phyloP scores from a whole-genome alignment of 495 filamentous ascomycete species.

The Penicillium bovifimosum region DNA sequence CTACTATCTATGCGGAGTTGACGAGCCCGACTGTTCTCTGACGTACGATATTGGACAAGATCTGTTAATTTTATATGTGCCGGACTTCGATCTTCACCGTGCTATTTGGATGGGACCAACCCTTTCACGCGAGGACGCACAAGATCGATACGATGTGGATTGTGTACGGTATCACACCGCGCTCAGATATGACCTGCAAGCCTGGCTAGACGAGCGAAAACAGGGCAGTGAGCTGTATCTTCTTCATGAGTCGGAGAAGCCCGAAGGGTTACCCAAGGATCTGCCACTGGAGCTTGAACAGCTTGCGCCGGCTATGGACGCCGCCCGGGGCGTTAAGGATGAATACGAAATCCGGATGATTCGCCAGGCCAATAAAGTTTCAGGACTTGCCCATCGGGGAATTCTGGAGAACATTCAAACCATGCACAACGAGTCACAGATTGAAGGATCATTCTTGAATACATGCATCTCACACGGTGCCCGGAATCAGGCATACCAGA shows the following conservation, averaged over 20 bases:
- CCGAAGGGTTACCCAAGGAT: slow-evolving; percentile 49
- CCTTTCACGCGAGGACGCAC: slow-evolving; percentile 65
- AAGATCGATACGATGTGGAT: slow-evolving; percentile 71
- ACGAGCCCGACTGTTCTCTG: slow-evolving; percentile 73
- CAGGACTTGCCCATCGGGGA: slow-evolving; percentile 63
- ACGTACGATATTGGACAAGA: slow-evolving; percentile 72
- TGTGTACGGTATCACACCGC: slow-evolving; percentile 59
- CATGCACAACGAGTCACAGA: slow-evolving; percentile 71
- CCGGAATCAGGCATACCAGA: slow-evolving; percentile 75
- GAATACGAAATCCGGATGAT: slow-evolving; percentile 76
- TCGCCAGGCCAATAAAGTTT: slow-evolving; percentile 70
- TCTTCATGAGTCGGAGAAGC: slow-evolving; percentile 33
- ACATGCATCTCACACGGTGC: slow-evolving; percentile 66
- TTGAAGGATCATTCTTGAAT: slow-evolving; percentile 69
- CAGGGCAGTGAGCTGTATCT: slow-evolving; percentile 31
- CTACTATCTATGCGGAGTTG: slow-evolving; percentile 86
- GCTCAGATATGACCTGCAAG: slow-evolving; percentile 54
- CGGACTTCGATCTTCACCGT: slow-evolving; percentile 76
- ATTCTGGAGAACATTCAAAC: slow-evolving; percentile 55
- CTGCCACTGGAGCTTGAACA: slow-evolving; percentile 33
- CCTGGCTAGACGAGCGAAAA: slow-evolving; percentile 56
- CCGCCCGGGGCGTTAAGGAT: slow-evolving; percentile 70
- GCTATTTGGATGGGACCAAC: slow-evolving; percentile 97
- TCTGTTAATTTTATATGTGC: slow-evolving; percentile 83
- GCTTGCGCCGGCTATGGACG: slow-evolving; percentile 64